Evolutionary conservation across 345 rosid genomes (phyloP), one percentile per base, ranked within the genome.

Genomic region (Eucalyptus brandiana): DNA sequence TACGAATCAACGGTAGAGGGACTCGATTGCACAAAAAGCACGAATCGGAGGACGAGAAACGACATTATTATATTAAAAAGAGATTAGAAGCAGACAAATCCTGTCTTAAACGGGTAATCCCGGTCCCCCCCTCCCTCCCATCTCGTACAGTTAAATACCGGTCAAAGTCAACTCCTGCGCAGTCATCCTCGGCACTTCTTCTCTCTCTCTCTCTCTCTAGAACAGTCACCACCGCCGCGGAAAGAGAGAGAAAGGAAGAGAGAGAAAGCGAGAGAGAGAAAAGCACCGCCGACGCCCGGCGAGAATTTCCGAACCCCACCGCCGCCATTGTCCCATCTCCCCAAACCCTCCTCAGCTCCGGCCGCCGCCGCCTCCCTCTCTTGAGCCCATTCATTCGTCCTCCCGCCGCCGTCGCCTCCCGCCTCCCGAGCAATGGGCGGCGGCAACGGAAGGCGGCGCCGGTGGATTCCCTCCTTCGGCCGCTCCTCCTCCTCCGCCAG

Each of bases 391-490:
- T 23, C 17, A 1, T 34, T 26, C 34, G 17, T 28, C 69, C 34
- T 28, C 69, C 32, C 32, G 23, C 28, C 83, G 6, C 83, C 45
- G 13, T 76, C 47, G 83, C 47, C 83, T 76, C 47, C 24, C 85
- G 42, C 85, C 28, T 23, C 47, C 47, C 47, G 8, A 76, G 85
- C 85, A 76, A 76, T 76, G 85, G 85, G 47, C 47, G 87, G 88
- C 53, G 88, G 90, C 58, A 89, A n/a, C 45, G 86, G 90, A 76
- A 76, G 85, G 28, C 76, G 47, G 87, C 93, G 90, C 87, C 89
- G 95, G 67, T 97, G 99, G 99, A 91, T 88, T 80, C 89, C 95
- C 88, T 95, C 95, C 48, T 40, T 76, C 47, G 85, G 85, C 30
- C 85, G 4, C 89, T 91, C 5, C 88, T 91, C 4, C 17, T 80